Percentiles rank a stretch among this genome's conserved stretches.
phyloP scores from a whole-genome alignment of 306 rosid genomes.

The Castanospermum australe region DNA sequence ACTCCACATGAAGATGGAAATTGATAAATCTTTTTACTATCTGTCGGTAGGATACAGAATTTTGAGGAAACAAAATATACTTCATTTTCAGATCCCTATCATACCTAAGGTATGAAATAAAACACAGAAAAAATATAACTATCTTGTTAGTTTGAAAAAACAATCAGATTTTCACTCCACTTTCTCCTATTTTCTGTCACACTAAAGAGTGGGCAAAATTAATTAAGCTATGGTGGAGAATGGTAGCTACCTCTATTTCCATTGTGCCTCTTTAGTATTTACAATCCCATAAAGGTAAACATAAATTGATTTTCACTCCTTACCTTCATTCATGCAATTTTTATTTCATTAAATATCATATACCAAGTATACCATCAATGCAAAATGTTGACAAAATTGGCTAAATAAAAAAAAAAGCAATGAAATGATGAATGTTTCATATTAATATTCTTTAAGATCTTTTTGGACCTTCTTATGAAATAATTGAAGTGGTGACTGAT shows the following conservation, averaged over 20 bases:
- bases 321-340: background rate
- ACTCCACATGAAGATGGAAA: background rate
- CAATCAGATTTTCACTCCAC: background rate
- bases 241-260: background rate
- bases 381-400: background rate
- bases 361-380: background rate
- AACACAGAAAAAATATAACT: background rate
- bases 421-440: background rate
- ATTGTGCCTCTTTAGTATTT: background rate
- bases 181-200: background rate
- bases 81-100: background rate
- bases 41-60: background rate
- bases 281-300: background rate
- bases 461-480: background rate
- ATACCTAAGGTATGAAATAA: background rate
- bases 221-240: background rate
- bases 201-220: background rate
- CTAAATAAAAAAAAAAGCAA: background rate
- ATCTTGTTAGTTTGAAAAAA: background rate
- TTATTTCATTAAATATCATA: background rate
- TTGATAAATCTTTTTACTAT: background rate
- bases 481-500: slow-evolving; percentile 2
- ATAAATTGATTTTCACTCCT: background rate
- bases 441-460: background rate
- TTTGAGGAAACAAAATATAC: background rate